Conservation (phyloP, 176 grass and related monocot genomes). For the Carex littledalei region DNA sequence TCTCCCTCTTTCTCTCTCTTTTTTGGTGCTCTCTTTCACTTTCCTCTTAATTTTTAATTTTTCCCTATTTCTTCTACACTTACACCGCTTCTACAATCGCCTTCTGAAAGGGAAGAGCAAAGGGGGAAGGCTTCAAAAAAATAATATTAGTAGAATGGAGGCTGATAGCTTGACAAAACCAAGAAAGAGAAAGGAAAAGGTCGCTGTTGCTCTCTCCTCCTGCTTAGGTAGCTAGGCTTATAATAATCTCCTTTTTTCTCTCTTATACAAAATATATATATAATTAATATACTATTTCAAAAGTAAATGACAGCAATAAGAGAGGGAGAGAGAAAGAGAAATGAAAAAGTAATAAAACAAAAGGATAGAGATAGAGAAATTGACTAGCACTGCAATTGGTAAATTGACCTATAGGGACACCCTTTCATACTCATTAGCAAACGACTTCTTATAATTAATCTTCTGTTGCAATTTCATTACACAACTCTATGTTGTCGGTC, state of each 20-base stretch:
- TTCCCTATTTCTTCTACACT: conserved; percentile 35
- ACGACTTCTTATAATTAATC: neutral
- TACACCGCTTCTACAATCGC: conserved; percentile 64
- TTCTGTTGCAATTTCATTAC: conserved; percentile 2
- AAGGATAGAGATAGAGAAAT: conserved; percentile 41
- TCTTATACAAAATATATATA: conserved; percentile 16
- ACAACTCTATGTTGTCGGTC: neutral
- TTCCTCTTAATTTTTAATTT: conserved; percentile 28
- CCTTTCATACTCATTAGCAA: conserved; percentile 23
- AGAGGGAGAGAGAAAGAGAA: conserved; percentile 6
- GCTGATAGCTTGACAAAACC: conserved; percentile 48
- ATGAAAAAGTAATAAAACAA: conserved; percentile 27
- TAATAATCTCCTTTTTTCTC: conserved; percentile 30
- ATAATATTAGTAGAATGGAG: conserved; percentile 49
- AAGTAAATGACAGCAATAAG: conserved; percentile 24
- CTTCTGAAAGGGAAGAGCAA: conserved; percentile 85
- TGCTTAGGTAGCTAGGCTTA: conserved; percentile 40
- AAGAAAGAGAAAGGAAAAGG: conserved; percentile 44
- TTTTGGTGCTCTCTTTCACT: conserved; percentile 43
- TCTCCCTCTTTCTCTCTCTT: conserved; percentile 42
- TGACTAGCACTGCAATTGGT: conserved; percentile 59
- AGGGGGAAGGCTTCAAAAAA: conserved; percentile 23
- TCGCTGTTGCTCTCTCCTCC: conserved; percentile 50
- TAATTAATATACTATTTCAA: conserved; percentile 13
- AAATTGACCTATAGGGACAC: conserved; percentile 34